Base-by-base conservation (phyloP, 805 yeast species). In the Candida coleopterorum region DNA sequence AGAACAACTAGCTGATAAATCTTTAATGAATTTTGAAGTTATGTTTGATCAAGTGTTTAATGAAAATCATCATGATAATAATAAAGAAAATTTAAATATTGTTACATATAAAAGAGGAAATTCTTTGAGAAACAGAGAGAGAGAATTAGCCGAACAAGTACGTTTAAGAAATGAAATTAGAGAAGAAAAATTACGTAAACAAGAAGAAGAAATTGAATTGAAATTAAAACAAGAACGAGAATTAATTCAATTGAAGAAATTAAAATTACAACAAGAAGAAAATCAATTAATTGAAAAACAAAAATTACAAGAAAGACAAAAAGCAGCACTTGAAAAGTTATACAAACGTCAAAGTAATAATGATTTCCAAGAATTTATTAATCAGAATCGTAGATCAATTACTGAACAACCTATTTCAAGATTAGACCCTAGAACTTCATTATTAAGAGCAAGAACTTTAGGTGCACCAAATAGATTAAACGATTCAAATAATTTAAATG, bases 371-470 rank as follows among this genome's bases (percentile, higher is more conserved):
- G 35, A 15, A 20, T 23, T 26, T 7, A 27, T 14, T 16, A 24
- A n/a, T 23, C 25, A 10, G 18, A 37, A 32, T 33, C 47, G 45
- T 16, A 45, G 60, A 18, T 39, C 48, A 37, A 54, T 50, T 3
- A 55, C 66, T 8, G 64, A 54, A 29, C 60, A 62, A 9, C 23
- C 30, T 15, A 22, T 39, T 11, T 60, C 69, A 4, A 29, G 18
- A 31, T 53, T 67, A 27, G 73, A 67, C 44, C 73, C 73, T n/a
- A 53, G 56, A 37, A 53, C 50, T 16, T 53, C 67, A 2, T 42
- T 65, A 26, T 48, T 64, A 23, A 43, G 72, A 29, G 71, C 72
- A 5, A 58, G 57, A 38, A 54, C 69, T 1, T 48, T 65, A 18
- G 58, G 58, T 3, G 34, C 60, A 7, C 58, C 60, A 14, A 25